phyloP scores from a whole-genome alignment of 2,329 filamentous ascomycete species.

The Microcyclosporella mali region DNA sequence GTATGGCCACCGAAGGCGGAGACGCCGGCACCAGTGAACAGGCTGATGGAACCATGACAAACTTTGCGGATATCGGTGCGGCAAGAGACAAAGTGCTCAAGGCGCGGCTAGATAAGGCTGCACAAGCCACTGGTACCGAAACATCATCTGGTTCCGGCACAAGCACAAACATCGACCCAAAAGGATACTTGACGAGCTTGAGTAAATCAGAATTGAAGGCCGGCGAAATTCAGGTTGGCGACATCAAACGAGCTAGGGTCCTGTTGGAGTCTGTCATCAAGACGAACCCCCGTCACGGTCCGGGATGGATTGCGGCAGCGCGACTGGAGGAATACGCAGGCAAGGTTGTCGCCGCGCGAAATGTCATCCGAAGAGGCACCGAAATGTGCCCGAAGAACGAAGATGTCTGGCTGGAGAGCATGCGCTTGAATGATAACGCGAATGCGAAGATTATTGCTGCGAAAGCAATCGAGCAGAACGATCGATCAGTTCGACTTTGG shows the following conservation, averaged over 20 bases:
- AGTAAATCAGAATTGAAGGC: conserved; percentile 74
- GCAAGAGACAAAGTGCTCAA: conserved; percentile 93
- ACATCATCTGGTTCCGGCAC: conserved; percentile 60
- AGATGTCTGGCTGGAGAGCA: conserved; percentile 94
- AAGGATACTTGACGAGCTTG: conserved; percentile 90
- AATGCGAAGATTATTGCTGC: conserved; percentile 96
- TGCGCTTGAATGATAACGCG: conserved; percentile 77
- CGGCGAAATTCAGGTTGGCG: conserved; percentile 77
- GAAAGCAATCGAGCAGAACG: conserved; percentile 86
- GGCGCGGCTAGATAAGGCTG: conserved; percentile 86
- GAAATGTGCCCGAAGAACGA: conserved; percentile 89
- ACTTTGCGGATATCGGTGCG: conserved; percentile 95
- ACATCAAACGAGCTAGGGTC: conserved; percentile 88
- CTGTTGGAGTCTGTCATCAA: conserved; percentile 95
- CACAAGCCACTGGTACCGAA: conserved; percentile 59
- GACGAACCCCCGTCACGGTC: conserved; percentile 89
- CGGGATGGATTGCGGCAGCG: conserved; percentile 92
- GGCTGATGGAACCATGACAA: conserved; percentile 84
- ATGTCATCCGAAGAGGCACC: conserved; percentile 80
- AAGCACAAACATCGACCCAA: conserved; percentile 85
- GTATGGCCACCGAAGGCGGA: conserved; percentile 35
- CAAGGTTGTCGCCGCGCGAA: conserved; percentile 82
- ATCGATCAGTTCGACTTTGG: conserved; percentile 83
- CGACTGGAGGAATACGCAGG: conserved; percentile 88
- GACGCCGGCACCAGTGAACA: conserved; percentile 43